Base-by-base conservation (phyloP, 805 yeast genomes). In the Clavispora fructus region DNA sequence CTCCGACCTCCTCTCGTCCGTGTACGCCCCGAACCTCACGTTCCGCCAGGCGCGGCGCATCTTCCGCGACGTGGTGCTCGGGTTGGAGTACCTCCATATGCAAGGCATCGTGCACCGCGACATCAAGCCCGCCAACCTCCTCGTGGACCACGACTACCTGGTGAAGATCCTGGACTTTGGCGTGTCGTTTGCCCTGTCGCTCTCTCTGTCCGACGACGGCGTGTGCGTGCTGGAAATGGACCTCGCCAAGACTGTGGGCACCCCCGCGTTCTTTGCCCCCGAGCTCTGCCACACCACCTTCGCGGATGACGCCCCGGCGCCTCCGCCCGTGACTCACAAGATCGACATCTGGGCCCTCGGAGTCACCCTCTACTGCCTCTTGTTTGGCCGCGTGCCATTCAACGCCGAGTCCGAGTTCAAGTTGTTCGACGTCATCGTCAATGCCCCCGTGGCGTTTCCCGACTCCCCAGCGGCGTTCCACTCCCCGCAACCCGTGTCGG, bases 271-370 rank as follows among this genome's bases (percentile, higher is more conserved):
- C 63, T 84, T 90, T 58, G 96, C 98, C 0, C 68, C 68, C 1
- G 99, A 94, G 62, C 73, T 91, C 40, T 91, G 97, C 60, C 74
- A 76, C 44, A 82, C 87, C 1, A 79, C 77, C 45, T 75, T 64
- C 43, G 54, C 64, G 12, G 40, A 60, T 29, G 31, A 23, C 28
- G 17, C 35, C 25, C 39, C 41, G 17, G 19, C 41, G n/a, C 16
- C 27, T 3, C 78, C 82, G 5, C 79, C 74, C 44, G 85, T 92
- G 37, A 84, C 87, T 44, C 75, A 83, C 60, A 89, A 87, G 63
- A 87, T 94, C 45, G 99, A 94, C 67, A 85, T 92, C n/a, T 94
- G 99, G 99, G 96, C 99, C 0, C 65, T 90, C 17, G 99, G 99
- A 10, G 90, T 92, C 6, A 91, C 98, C 0, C 68, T 94, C 14